Evolutionary conservation across 495 filamentous ascomycete species (phyloP).

Genomic region (Hyaloscypha bicolor): DNA sequence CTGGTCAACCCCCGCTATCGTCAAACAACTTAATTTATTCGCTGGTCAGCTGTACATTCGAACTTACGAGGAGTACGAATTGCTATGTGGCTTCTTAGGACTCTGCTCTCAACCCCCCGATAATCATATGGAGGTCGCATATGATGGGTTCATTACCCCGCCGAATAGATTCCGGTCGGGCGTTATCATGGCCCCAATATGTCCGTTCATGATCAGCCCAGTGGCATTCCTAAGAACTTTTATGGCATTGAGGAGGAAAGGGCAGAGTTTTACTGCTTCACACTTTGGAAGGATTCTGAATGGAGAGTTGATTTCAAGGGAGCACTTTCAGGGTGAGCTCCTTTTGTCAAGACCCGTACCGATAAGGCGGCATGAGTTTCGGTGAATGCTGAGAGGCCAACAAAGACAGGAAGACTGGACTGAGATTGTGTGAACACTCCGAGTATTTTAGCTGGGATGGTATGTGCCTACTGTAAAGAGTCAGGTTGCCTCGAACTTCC

Average conservation of each 20-base stretch:
- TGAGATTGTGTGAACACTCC: too few species aligned
- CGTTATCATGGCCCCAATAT: constrained; percentile 26
- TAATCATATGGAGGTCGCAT: constrained; percentile 36
- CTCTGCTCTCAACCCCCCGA: constrained; percentile 36
- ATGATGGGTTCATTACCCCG: constrained; percentile 48
- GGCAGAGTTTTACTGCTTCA: constrained; percentile 51
- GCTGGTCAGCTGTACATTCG: constrained; percentile 66
- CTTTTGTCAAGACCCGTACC: neutral
- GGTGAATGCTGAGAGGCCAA: neutral
- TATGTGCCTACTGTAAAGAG: too few species aligned
- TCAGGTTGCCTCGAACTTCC: too few species aligned
- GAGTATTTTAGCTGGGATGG: too few species aligned
- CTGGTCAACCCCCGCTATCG: constrained; percentile 31
- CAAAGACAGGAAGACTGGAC: too few species aligned
- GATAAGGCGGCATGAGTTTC: neutral
- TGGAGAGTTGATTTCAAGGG: constrained; percentile 43
- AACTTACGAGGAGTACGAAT: constrained; percentile 54
- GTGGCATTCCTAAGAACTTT: constrained; percentile 54
- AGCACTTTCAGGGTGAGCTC: constrained; percentile 30
- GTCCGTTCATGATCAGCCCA: constrained; percentile 50
- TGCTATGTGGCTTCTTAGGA: constrained; percentile 56
- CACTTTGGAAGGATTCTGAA: constrained; percentile 56
- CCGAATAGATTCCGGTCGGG: constrained; percentile 34
- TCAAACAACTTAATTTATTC: constrained; percentile 63
- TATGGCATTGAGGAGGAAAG: constrained; percentile 53